phyloP scores from a whole-genome alignment of 768 basidiomycete genomes.

The Mycena leptocephala region DNA sequence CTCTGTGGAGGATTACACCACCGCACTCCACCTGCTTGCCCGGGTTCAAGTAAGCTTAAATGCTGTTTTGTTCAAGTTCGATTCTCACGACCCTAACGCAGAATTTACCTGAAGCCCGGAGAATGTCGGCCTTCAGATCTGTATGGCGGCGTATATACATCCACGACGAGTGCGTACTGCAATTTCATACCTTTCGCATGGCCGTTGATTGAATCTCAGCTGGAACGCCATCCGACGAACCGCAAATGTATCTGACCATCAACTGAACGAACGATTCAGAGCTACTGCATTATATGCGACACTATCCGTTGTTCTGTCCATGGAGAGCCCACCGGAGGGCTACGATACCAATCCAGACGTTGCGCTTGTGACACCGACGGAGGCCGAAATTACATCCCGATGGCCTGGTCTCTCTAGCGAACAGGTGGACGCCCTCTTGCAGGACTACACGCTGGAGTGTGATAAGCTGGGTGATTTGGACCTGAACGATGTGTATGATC shows the following conservation, averaged over 20 bases:
- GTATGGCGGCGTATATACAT: constrained; percentile 93
- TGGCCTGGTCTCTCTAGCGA: constrained; percentile 84
- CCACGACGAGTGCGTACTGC: constrained; percentile 84
- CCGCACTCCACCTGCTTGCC: constrained; percentile 78
- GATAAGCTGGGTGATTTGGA: constrained; percentile 71
- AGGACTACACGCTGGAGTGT: constrained; percentile 77
- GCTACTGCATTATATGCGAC: constrained; percentile 84
- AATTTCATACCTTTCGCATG: not conserved
- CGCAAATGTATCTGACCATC: constrained; percentile 81
- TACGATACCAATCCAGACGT: constrained; percentile 72
- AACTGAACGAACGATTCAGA: constrained; percentile 80
- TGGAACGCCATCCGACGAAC: constrained; percentile 88
- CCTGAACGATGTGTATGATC: constrained; percentile 73
- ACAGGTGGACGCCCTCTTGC: constrained; percentile 70
- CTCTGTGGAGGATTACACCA: constrained; percentile 75
- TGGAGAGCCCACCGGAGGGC: constrained; percentile 59
- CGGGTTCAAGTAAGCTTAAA: constrained; percentile 63
- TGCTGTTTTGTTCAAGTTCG: not conserved
- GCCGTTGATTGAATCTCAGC: constrained; percentile 55
- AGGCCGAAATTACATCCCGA: constrained; percentile 75
- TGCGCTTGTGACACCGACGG: constrained; percentile 72
- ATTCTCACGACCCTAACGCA: constrained; percentile 43
- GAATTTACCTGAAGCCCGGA: constrained; percentile 81
- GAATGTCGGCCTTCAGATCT: constrained; percentile 77
- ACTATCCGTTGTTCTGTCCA: constrained; percentile 64